These are phyloP conservation scores for Pythium periplocum DNA, from an alignment of 352 stramenopile genomes.

Conservation along the genomic window DNA sequence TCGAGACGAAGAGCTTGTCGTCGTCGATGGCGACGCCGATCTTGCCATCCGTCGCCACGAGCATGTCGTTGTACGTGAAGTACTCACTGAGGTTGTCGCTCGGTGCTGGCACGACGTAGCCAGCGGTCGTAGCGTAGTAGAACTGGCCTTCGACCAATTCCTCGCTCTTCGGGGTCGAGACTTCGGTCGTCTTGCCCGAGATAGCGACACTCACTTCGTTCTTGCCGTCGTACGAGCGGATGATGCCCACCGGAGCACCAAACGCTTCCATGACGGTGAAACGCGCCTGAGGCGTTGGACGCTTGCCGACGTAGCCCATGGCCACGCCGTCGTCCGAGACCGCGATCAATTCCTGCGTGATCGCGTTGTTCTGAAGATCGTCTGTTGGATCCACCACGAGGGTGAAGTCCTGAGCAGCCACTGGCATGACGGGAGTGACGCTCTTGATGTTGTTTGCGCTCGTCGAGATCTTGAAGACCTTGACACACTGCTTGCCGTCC, in stretches of 20 bases:
- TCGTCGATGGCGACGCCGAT: conserved; percentile 45
- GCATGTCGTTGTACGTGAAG: conserved; percentile 23
- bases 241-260: conserved; percentile 36
- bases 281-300: conserved; percentile 26
- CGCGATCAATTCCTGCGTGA: conserved; percentile 42
- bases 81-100: conserved; percentile 22
- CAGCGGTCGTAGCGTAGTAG: conserved; percentile 61
- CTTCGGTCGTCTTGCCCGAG: conserved; percentile 25
- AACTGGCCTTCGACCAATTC: conserved; percentile 22
- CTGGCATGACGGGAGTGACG: conserved; percentile 40
- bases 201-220: conserved; percentile 21
- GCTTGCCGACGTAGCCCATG: conserved; percentile 35
- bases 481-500: conserved; percentile 35
- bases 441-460: conserved; percentile 38
- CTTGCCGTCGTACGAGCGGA: conserved; percentile 30
- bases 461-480: conserved; percentile 39
- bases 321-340: conserved; percentile 41
- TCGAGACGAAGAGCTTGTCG: conserved; percentile 53
- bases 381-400: conserved; percentile 11
- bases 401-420: conserved; percentile 28
- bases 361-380: conserved; percentile 5
- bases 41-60: conserved; percentile 53
- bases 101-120: conserved; percentile 22
- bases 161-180: conserved; percentile 23
- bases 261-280: conserved; percentile 47